Evolutionary conservation across 148 eudicot genomes (phyloP), one percentile per base, ranked within the genome.

Genomic region (Amaranthus palmeri): DNA sequence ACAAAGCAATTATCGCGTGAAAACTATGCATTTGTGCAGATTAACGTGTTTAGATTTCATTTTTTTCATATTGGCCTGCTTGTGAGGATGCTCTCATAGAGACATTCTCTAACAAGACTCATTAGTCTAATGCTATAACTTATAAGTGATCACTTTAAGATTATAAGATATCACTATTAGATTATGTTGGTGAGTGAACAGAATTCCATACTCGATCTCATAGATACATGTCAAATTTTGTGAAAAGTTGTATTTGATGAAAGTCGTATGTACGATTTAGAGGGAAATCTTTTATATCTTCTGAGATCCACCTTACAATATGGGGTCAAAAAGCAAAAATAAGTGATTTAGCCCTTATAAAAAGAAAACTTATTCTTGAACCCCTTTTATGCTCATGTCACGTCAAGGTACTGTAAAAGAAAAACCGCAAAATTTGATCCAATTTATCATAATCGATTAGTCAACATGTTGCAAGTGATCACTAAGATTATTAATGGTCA

Each of bases 311-410:
- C 74, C 74, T 25, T 59, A 59, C 54, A 71, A 71, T 71, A 56
- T 71, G 65, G 43, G 74, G 74, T 71, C 7, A 58, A 57, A 71
- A 71, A 71, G 40, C 64, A 65, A 56, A 71, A 71, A 56, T 43
- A 40, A 47, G 25, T 47, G 14, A 43, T 71, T 71, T 71, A 17
- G 40, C 15, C 55, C 74, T 59, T 58, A 56, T 71, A 56, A 43
- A 71, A 71, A 42, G 40, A 71, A 59, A 71, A 71, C 43, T 18
- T 1, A 69, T 69, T 71, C 4, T 56, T 45, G 5, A 71, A 45
- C 65, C 74, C 74, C 52, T 71, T 71, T 57, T n/a, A 57, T 40
- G 14, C 60, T 71, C 74, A 69, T 69, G 61, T 69, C 61, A 69
- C 12, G 69, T 66, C 25, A 0, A 66, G 69, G 51, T 66, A 66